Evolutionary conservation across 2,329 filamentous ascomycete species (phyloP).

Genomic region (Venturia pyrina): DNA sequence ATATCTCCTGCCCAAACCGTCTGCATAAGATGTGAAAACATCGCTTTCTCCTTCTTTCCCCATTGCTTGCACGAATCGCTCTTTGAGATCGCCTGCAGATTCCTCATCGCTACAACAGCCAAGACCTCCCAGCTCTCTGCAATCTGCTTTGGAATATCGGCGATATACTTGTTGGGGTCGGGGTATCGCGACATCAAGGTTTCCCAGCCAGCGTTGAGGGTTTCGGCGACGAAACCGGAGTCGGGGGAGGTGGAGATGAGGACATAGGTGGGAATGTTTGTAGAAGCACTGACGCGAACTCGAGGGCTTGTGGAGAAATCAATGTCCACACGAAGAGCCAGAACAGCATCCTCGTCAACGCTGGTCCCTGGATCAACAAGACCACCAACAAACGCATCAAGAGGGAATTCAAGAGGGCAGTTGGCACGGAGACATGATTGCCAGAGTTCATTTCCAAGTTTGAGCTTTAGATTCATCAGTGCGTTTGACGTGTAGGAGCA

Average conservation of each 20-base stretch:
- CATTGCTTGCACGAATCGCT: neutral
- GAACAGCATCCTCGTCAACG: neutral
- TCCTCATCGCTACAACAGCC: neutral
- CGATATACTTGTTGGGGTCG: neutral
- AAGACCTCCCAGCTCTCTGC: neutral
- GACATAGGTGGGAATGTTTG: neutral
- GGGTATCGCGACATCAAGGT: neutral
- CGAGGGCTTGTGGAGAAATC: neutral
- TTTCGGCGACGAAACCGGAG: neutral
- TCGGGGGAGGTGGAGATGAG: slow-evolving; percentile 1
- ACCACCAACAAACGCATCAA: slow-evolving; percentile 4
- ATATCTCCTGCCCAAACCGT: neutral
- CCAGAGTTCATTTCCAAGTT: neutral
- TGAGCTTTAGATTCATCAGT: neutral
- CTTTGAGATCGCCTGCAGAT: neutral
- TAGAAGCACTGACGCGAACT: neutral
- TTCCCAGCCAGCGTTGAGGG: neutral
- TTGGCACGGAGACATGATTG: neutral
- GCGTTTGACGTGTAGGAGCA: neutral
- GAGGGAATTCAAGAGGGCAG: neutral
- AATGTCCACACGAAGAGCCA: slow-evolving; percentile 5
- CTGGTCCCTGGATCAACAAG: neutral
- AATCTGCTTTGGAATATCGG: neutral
- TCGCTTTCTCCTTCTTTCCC: neutral
- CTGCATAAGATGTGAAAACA: neutral